Base-by-base conservation (phyloP, 2,329 filamentous ascomycete genomes). In the Cordyceps javanica region DNA sequence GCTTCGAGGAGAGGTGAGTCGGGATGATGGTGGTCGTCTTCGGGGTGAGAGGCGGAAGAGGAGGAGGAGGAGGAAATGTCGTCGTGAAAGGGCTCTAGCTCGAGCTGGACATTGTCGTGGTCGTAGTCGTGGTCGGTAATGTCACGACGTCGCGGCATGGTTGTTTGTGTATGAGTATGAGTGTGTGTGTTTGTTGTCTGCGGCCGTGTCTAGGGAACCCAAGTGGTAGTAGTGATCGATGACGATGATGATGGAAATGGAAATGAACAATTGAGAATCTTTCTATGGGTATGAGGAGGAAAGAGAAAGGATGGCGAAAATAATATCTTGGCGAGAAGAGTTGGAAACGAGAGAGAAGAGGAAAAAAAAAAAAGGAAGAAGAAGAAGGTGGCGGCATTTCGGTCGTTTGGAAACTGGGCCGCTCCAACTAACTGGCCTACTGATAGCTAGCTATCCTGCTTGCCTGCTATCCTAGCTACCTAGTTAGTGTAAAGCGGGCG, bases 21-120 rank as follows among this genome's bases (percentile, higher is more conserved):
- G 44, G 54, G 54, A n/a, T n/a, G n/a, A n/a, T n/a, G n/a, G 25
- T 56, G 54, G 54, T 56, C 25, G 19, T 16, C 3, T 2, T 19
- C n/a, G n/a, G n/a, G n/a, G 39, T n/a, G 38, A 14, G 23, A n/a
- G 25, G 41, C 26, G 28, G 41, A 21, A 10, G 53, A 55, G 16
- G 45, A 56, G 34, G 54, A 28, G 32, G 34, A 46, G 13, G 52
- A 16, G 52, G 16, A n/a, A 14, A 16, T 23, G 39, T 54, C 50
- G 50, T 58, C 57, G 50, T 55, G 57, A 32, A 53, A 59, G n/a
- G 57, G 57, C 42, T 56, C 58, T 14, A 59, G 58, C 34, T 59
- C 58, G 30, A 59, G 14, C 13, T 50, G 36, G 19, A 55, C 21
- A 19, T 30, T 44, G 32, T 19, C 14, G 10, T 25, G 11, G 32